Base-by-base conservation (phyloP, 345 rosid genomes). In the Salix viminalis region DNA sequence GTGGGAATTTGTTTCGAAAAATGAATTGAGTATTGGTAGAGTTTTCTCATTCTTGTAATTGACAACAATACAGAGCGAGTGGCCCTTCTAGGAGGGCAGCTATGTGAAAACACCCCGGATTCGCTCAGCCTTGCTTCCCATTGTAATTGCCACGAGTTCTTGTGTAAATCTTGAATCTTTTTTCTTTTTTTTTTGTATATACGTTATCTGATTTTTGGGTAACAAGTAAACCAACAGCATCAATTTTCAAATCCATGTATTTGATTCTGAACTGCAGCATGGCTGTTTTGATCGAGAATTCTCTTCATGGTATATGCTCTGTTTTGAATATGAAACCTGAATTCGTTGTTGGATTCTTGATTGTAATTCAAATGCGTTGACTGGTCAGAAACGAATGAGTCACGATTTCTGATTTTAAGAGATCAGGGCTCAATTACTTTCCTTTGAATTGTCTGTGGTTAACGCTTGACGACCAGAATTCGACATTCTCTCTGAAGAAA, bases 21-120 rank as follows among this genome's bases (percentile, higher is more conserved):
- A 62, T 79, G 36, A 41, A 62, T 69, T 76, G 32, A 73, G 81
- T 61, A 71, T 71, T 85, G 77, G 67, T 84, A 87, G 84, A 79
- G 69, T 64, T 77, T 79, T 68, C 12, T 39, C 10, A 0, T 1
- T n/a, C 62, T 11, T 58, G 13, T 58, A 66, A 41, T 61, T 28
- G 84, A 41, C 13, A 41, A 2, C 46, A 2, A 0, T 10, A 41
- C 46, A 41, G 46, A 41, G 14, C 46, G 14, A 41, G 14, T 2
- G 4, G 4, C 46, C 46, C 46, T 41, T 41, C 46, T 11, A 41
- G 46, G 46, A 4, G 46, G 13, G 46, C 46, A 41, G 46, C 46
- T 41, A 9, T 41, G 46, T 11, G 46, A 11, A 11, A 42, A 42
- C 46, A 42, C 46, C 13, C 46, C 46, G 4, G 46, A 11, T 11